Conservation (phyloP, 2,329 filamentous ascomycete species). For the Xylariaceae sp. region DNA sequence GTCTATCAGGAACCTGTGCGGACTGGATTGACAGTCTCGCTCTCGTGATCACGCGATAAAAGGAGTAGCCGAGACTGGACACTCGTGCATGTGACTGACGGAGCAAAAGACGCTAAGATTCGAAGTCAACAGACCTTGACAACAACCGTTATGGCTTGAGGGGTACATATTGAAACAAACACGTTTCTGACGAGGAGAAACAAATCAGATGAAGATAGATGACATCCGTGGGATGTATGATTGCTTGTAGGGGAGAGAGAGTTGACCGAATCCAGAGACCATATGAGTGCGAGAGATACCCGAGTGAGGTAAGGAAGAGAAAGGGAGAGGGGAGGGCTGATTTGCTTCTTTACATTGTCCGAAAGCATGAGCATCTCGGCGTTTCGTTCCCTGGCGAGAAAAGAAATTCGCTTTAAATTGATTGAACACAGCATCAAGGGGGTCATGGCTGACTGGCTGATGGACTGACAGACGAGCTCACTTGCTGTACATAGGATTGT, state of each 20-base stretch:
- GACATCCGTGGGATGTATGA: conserved; percentile 5
- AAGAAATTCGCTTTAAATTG: no score
- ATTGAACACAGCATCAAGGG: no score
- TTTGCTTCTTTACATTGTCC: conserved; percentile 5
- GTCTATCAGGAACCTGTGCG: conserved; percentile 76
- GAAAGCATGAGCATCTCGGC: conserved; percentile 17
- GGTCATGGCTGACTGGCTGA: not conserved
- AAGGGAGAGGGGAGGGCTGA: not conserved
- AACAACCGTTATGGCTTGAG: no score
- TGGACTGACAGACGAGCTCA: not conserved
- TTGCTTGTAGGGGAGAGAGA: not conserved
- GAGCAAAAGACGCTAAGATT: not conserved
- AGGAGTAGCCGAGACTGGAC: not conserved
- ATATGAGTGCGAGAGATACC: conserved; percentile 11
- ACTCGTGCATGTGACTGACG: no score
- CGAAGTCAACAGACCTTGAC: not conserved
- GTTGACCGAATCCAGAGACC: not conserved
- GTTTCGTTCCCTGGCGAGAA: not conserved
- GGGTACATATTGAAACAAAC: conserved; percentile 2
- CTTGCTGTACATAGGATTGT: not conserved
- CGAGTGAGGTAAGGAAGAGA: not conserved
- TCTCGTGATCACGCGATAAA: conserved; percentile 67
- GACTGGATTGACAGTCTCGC: conserved; percentile 82
- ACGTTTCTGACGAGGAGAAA: conserved; percentile 2
- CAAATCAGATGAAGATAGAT: not conserved